Base-by-base conservation (phyloP, 352 stramenopile genomes). In the Pythium brassicae region DNA sequence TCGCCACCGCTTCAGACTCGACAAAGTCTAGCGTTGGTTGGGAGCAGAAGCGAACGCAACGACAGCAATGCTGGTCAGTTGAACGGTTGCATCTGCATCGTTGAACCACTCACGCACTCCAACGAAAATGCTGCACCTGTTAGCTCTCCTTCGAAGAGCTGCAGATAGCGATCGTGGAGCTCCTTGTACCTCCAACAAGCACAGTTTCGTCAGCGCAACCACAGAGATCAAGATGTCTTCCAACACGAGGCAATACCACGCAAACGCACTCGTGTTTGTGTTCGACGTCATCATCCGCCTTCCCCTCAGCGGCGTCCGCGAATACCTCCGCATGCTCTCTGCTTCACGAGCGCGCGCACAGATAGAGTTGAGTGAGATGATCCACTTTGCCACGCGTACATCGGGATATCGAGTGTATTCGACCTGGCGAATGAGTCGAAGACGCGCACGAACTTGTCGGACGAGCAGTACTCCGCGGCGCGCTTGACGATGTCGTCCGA, bases 81-180 rank as follows among this genome's bases (percentile, higher is more conserved):
- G n/a, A 8, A 35, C 17, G 22, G 29, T n/a, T 5, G 44, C 9
- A 11, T 29, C 11, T 49, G 32, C 32, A 32, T 22, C 19, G 22
- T 32, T 12, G 10, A 32, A 17, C 23, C 19, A 12, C 10, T 6
- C 20, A 17, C 11, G 44, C 22, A 20, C 10, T 25, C 10, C 32
- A 37, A 37, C 5, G 25, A 15, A 53, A 3, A n/a, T 9, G 35
- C 10, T 10, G 23, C 39, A 61, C 47, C 47, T 25, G 73, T 86
- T n/a, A 92, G 63, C 39, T 84, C 74, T 8, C 80, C 63, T 52
- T 89, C 82, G 45, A 89, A 92, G 10, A 92, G 57, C 64, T 86
- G 68, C 11, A 92, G 61, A 55, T 88, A 90, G 50, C 77, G 65
- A 53, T 89, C 76, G 45, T 90, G 76, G 15, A 92, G 66, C 51